Percentiles rank a stretch among this genome's conserved stretches.
Conservation (phyloP, 108 stramenopile genomes). For the Cylindrotheca fusiformis region DNA sequence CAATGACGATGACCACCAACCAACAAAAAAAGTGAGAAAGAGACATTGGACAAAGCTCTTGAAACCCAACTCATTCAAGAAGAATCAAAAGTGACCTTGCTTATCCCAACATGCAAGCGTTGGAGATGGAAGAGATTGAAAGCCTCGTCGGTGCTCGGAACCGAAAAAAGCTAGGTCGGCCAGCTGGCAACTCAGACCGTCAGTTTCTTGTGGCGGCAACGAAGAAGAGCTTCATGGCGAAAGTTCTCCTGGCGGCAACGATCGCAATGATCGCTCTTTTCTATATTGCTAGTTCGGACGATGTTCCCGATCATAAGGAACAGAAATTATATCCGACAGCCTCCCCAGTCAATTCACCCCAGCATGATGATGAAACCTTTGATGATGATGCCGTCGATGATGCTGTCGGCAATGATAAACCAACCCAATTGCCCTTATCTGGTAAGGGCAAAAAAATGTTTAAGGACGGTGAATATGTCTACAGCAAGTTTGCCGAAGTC, state of each 20-base stretch:
- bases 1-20: too few species aligned
- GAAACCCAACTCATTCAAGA: too few species aligned
- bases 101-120: conserved; percentile 34
- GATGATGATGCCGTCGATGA: background rate
- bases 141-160: conserved; percentile 5
- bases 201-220: background rate
- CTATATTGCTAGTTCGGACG: conserved; percentile 2
- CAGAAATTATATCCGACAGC: background rate
- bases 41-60: too few species aligned
- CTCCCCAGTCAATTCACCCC: background rate
- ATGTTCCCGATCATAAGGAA: background rate
- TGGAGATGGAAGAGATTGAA: conserved; percentile 38
- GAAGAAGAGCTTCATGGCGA: conserved; percentile 8
- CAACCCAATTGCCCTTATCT: too few species aligned
- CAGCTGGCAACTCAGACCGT: background rate
- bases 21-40: too few species aligned
- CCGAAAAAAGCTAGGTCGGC: conserved; percentile 4
- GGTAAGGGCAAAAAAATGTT: background rate
- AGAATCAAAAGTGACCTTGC: too few species aligned
- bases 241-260: conserved; percentile 13
- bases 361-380: background rate
- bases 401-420: too few species aligned
- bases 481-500: conserved; percentile 36
- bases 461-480: conserved; percentile 6
- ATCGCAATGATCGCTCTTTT: background rate